Evolutionary conservation across 2,329 filamentous ascomycete genomes (phyloP), one percentile per base, ranked within the genome.

Genomic region (Ophiostoma sp.): DNA sequence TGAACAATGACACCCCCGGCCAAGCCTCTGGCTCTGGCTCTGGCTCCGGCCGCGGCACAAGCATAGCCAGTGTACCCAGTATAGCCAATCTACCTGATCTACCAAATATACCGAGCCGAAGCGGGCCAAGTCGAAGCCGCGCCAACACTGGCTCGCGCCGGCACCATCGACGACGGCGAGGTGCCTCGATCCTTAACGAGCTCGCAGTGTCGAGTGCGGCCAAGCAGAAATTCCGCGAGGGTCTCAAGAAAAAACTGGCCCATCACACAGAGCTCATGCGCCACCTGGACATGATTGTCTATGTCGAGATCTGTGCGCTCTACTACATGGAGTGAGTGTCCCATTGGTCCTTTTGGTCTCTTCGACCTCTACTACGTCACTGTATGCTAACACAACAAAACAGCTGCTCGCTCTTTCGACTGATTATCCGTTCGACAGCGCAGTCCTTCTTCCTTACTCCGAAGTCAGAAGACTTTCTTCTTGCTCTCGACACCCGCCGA

Each of bases 321-420:
- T 91, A 91, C 77, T 90, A 90, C 77, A 87, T 90, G 85, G 89
- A 91, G 88, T 90, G 81, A 70, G 84, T 77, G 7, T 10, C 36
- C 65, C 70, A 73, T 31, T 44, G 41, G 31, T 36, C 41, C 27
- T 31, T 31, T 31, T 31, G 3, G 13, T 27, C 33, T 17, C 11
- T 10, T 44, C 31, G 6, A 41, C 5, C 23, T 10, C 44, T 8
- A 7, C 44, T 20, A n/a, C n/a, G 44, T n/a, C 44, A n/a, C 44
- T 48, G 7, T 48, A 23, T 15, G 33, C 68, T 66, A 10, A 62
- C 33, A 31, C 27, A 31, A 1, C 1, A 31, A 17, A 35, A 41
- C 73, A 90, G 88, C 76, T 89, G 87, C 77, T 90, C 88, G 41
- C 84, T 90, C 76, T 83, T 89, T 75, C 86, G 86, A 66, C 83